Evolutionary conservation across 2,329 filamentous ascomycete genomes (phyloP).

Genomic region (Ophiostoma himal-ulmi): DNA sequence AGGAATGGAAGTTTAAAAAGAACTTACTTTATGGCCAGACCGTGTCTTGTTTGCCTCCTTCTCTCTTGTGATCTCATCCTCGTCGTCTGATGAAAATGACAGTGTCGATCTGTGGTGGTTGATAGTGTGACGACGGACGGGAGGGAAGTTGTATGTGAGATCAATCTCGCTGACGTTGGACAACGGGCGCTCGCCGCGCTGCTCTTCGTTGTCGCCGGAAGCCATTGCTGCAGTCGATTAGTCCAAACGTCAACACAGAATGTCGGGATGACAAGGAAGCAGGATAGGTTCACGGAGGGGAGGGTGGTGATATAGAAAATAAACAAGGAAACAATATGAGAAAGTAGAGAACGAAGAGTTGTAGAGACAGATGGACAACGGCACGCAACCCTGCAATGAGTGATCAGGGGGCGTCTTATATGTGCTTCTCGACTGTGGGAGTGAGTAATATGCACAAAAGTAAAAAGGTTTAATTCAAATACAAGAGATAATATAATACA

Average conservation of each 20-base stretch:
- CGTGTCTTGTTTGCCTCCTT: background rate
- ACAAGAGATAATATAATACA: background rate
- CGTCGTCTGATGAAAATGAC: background rate
- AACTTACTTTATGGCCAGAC: background rate
- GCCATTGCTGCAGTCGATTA: conserved; percentile 33
- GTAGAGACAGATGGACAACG: background rate
- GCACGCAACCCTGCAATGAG: background rate
- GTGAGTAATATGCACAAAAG: background rate
- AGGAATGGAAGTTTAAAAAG: too few species aligned
- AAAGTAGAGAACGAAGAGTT: background rate
- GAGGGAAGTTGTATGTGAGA: background rate
- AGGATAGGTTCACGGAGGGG: conserved; percentile 4
- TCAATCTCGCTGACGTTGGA: background rate
- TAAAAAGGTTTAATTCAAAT: background rate
- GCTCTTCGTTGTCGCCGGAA: conserved; percentile 29
- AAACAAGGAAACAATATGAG: background rate
- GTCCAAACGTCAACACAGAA: background rate
- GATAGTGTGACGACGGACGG: background rate
- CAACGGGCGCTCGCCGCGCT: conserved; percentile 27
- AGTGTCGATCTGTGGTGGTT: background rate
- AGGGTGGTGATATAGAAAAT: background rate
- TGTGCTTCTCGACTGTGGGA: background rate
- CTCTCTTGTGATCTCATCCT: conserved; percentile 2
- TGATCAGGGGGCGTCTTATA: background rate
- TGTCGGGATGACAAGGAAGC: background rate